phyloP scores from a whole-genome alignment of 1,139 yeast species.

The Suhomyces atakaporum region DNA sequence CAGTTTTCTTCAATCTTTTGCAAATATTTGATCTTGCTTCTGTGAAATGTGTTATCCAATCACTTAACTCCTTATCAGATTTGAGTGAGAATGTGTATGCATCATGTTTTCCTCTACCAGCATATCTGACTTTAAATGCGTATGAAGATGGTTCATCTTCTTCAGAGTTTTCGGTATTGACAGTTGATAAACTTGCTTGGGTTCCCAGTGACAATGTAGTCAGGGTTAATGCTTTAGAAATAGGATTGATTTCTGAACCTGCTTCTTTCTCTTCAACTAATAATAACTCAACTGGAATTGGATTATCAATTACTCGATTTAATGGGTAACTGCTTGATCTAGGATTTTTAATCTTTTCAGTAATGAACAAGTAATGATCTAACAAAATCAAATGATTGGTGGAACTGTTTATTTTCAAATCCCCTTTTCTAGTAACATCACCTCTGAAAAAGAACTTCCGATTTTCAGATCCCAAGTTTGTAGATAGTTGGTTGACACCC shows the following conservation, averaged over 20 bases:
- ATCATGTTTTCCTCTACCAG: slow-evolving; percentile 46
- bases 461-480: slow-evolving; percentile 56
- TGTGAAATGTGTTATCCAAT: slow-evolving; percentile 61
- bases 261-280: slow-evolving; percentile 51
- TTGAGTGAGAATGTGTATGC: slow-evolving; percentile 60
- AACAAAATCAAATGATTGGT: slow-evolving; percentile 59
- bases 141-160: slow-evolving; percentile 37
- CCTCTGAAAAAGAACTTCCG: slow-evolving; percentile 65
- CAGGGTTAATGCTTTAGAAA: slow-evolving; percentile 21
- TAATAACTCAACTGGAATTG: slow-evolving; percentile 62
- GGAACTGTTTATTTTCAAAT: slow-evolving; percentile 54
- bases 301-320: slow-evolving; percentile 54
- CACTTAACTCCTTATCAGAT: slow-evolving; percentile 53
- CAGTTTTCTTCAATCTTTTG: slow-evolving; percentile 44
- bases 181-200: neutral
- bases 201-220: slow-evolving; percentile 4
- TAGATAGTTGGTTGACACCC: slow-evolving; percentile 39
- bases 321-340: slow-evolving; percentile 21
- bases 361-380: slow-evolving; percentile 71
- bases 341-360: slow-evolving; percentile 48
- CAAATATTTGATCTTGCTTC: slow-evolving; percentile 57
- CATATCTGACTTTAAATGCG: slow-evolving; percentile 45
- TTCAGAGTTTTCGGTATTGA: slow-evolving; percentile 5
- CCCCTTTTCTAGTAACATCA: slow-evolving; percentile 62
- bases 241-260: slow-evolving; percentile 22